Percentiles rank a stretch among this genome's conserved stretches.
Conservation (phyloP, 192 early-diverging fungal species). For the Gonapodya prolifera region DNA sequence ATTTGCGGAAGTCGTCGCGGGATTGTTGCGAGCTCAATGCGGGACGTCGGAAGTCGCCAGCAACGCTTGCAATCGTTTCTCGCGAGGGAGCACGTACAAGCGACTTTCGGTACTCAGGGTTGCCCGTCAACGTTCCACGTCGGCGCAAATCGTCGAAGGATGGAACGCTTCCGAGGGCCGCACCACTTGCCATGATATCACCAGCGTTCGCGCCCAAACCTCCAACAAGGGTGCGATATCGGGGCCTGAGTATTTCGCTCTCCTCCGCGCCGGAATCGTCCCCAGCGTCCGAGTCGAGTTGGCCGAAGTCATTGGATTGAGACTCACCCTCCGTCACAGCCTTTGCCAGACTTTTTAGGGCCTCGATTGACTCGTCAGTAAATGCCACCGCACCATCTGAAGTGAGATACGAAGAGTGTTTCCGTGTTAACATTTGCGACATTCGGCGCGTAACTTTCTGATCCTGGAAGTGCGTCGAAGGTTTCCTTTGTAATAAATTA, state of each 20-base stretch:
- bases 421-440: background rate
- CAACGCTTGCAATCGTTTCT: background rate
- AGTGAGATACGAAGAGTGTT: background rate
- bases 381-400: background rate
- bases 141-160: background rate
- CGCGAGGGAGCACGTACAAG: background rate
- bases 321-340: background rate
- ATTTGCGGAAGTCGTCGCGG: background rate
- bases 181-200: background rate
- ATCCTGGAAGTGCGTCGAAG: background rate
- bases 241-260: background rate
- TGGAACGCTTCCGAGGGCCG: background rate
- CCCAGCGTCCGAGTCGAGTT: background rate
- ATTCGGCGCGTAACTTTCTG: background rate
- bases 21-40: background rate
- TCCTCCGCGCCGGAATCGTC: background rate
- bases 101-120: background rate
- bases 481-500: background rate
- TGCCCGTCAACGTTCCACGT: background rate
- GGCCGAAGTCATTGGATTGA: no score
- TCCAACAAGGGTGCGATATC: background rate
- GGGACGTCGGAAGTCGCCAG: background rate
- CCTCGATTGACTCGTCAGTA: background rate
- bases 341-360: background rate
- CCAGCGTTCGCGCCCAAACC: background rate